A percentile compares a stretch with the other conserved stretches of the same genome.
Conservation (phyloP, 2,329 filamentous ascomycete genomes). For the Cladophialophora bantiana region DNA sequence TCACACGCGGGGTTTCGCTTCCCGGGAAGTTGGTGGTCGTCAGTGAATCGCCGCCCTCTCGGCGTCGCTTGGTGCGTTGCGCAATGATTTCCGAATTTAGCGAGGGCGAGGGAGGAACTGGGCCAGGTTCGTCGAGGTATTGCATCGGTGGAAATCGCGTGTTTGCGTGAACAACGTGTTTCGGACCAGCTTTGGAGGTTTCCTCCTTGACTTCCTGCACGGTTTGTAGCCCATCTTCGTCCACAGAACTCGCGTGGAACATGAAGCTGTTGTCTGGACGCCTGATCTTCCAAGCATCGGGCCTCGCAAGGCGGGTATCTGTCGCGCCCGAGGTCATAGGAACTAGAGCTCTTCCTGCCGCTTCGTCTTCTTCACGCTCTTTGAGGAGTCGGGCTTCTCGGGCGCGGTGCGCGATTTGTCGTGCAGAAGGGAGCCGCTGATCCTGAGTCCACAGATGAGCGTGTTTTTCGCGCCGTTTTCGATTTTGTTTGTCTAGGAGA, state of each 20-base stretch:
- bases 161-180: slow-evolving; percentile 79
- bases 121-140: slow-evolving; percentile 43
- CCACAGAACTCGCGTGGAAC: slow-evolving; percentile 65
- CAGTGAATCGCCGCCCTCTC: slow-evolving; percentile 53
- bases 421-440: slow-evolving; percentile 77
- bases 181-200: slow-evolving; percentile 75
- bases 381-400: slow-evolving; percentile 69
- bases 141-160: slow-evolving; percentile 71
- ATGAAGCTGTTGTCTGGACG: slow-evolving; percentile 83
- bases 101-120: slow-evolving; percentile 77
- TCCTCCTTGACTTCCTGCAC: slow-evolving; percentile 72
- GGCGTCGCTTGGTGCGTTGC: slow-evolving; percentile 73
- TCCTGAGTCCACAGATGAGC: slow-evolving; percentile 81
- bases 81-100: slow-evolving; percentile 66
- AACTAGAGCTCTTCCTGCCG: slow-evolving; percentile 62
- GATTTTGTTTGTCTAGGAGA: slow-evolving; percentile 87
- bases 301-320: slow-evolving; percentile 74
- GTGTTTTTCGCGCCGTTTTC: slow-evolving; percentile 82
- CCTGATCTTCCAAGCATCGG: slow-evolving; percentile 74
- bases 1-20: slow-evolving; percentile 84
- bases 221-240: slow-evolving; percentile 65
- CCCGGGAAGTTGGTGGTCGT: slow-evolving; percentile 64
- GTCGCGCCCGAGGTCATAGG: slow-evolving; percentile 66
- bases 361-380: slow-evolving; percentile 67
- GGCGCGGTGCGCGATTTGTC: slow-evolving; percentile 63